Evolutionary conservation across 345 rosid genomes (phyloP).

Genomic region (Populus simonii): DNA sequence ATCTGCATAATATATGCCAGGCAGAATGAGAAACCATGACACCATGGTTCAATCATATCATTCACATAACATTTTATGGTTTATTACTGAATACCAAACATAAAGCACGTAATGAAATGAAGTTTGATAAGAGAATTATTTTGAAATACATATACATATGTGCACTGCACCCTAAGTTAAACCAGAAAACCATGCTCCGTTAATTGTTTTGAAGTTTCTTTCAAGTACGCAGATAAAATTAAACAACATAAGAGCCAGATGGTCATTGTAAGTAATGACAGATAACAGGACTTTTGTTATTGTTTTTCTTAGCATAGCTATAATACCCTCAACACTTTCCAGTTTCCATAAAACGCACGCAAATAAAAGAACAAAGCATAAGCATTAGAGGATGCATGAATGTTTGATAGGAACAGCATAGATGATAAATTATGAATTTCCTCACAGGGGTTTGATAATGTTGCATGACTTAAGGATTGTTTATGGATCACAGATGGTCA

Average conservation of each 20-base stretch:
- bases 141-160: not conserved
- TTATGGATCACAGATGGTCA: not conserved
- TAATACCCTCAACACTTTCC: not conserved
- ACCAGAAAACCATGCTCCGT: not conserved
- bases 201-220: not conserved
- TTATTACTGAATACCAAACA: not conserved
- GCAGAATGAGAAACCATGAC: not conserved
- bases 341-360: not conserved
- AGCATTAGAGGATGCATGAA: not conserved
- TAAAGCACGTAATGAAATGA: not conserved
- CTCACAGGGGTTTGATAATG: not conserved
- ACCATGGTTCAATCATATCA: not conserved
- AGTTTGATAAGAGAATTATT: not conserved
- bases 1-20: conserved; percentile 36
- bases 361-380: not conserved
- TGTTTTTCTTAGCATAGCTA: not conserved
- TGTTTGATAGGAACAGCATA: not conserved
- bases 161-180: not conserved
- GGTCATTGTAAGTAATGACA: not conserved
- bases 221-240: not conserved
- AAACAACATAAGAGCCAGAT: not conserved
- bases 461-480: not conserved
- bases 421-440: not conserved
- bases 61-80: not conserved
- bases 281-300: not conserved